Evolutionary conservation across 352 stramenopile genomes (phyloP).

Genomic region (Phytopythium vexans): DNA sequence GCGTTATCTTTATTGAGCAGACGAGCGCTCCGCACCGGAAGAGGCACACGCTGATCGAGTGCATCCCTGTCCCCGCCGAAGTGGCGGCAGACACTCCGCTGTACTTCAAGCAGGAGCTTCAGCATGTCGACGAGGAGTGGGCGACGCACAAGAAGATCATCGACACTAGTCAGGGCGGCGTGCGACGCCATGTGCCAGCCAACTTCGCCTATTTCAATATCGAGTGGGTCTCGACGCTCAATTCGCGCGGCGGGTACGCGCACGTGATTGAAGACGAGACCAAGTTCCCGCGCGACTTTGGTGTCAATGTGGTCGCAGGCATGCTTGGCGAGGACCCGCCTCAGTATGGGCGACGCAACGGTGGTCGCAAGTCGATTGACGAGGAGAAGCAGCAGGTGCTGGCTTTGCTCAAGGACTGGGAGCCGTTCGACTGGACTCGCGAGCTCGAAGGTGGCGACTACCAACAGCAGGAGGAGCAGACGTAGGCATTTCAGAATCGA

Average conservation of each 20-base stretch:
- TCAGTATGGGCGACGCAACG: conserved; percentile 51
- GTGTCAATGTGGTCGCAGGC: conserved; percentile 68
- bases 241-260: conserved; percentile 52
- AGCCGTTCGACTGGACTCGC: conserved; percentile 73
- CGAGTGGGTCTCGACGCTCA: conserved; percentile 36
- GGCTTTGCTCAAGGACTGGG: conserved; percentile 62
- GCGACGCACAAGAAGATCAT: conserved; percentile 82
- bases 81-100: conserved; percentile 62
- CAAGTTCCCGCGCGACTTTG: conserved; percentile 76
- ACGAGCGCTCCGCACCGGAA: conserved; percentile 57
- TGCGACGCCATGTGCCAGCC: conserved; percentile 59
- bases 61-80: conserved; percentile 66
- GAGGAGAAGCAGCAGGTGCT: conserved; percentile 62
- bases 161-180: conserved; percentile 55
- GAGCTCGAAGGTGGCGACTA: conserved; percentile 65
- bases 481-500: not conserved
- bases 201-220: conserved; percentile 88
- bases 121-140: conserved; percentile 77
- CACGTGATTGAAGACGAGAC: conserved; percentile 82
- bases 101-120: conserved; percentile 84
- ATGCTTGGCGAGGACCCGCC: conserved; percentile 71
- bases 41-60: conserved; percentile 74
- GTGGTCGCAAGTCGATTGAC: conserved; percentile 32
- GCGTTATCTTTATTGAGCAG: conserved; percentile 80
- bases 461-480: conserved; percentile 8